Evolutionary conservation across 2,329 filamentous ascomycete species (phyloP).

Genomic region (Cephalotrichum gorgonifer): DNA sequence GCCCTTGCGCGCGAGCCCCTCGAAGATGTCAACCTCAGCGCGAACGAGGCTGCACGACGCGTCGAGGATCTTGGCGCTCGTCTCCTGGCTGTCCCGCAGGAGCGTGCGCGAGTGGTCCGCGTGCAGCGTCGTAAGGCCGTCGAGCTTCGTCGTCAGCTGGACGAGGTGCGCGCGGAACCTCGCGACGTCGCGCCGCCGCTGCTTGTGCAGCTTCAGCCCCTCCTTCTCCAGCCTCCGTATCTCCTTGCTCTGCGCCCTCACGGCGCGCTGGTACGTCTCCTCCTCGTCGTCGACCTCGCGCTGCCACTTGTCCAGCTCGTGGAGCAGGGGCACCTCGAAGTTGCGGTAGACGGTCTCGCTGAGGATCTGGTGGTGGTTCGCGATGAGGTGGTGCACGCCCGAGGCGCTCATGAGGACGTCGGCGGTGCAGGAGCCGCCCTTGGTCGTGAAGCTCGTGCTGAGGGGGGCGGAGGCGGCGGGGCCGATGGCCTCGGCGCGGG

Average conservation of each 20-base stretch:
- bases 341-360: constrained; percentile 57
- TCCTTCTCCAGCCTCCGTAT: constrained; percentile 57
- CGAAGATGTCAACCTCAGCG: constrained; percentile 61
- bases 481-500: constrained; percentile 46
- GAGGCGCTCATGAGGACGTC: constrained; percentile 52
- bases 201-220: constrained; percentile 50
- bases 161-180: constrained; percentile 54
- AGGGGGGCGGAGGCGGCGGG: constrained; percentile 21
- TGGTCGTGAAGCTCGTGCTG: constrained; percentile 37
- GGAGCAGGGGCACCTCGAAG: constrained; percentile 59
- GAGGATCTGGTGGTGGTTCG: constrained; percentile 61
- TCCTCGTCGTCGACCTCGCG: constrained; percentile 55
- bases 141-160: constrained; percentile 49
- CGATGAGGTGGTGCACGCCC: constrained; percentile 56
- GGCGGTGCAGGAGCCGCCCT: constrained; percentile 45
- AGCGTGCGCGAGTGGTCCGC: constrained; percentile 49
- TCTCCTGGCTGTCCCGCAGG: constrained; percentile 54
- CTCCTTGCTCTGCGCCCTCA: constrained; percentile 45
- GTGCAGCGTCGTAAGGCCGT: constrained; percentile 51
- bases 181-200: constrained; percentile 49
- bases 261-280: constrained; percentile 44
- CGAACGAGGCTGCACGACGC: constrained; percentile 55
- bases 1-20: constrained; percentile 55
- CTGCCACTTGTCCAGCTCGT: constrained; percentile 58
- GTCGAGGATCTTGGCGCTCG: constrained; percentile 51